Base-by-base conservation (phyloP, 1,284 basidiomycete species). In the Wolfiporia cocos region DNA sequence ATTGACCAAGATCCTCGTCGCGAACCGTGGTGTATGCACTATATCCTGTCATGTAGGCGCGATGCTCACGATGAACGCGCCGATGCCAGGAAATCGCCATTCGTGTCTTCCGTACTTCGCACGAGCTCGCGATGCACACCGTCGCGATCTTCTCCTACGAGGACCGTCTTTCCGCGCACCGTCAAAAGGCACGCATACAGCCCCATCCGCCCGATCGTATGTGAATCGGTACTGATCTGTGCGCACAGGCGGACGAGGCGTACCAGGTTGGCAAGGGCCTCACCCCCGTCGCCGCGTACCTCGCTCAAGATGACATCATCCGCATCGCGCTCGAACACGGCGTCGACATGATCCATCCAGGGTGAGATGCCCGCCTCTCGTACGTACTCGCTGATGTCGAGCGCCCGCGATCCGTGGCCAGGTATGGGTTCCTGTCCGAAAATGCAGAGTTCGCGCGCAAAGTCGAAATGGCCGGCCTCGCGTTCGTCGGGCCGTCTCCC, bases 291-390 rank as follows among this genome's bases (percentile, higher is more conserved):
- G 93, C 76, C 22, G 96, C 96, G 17, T 99, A 99, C 68, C 86
- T 99, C 49, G 87, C 92, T 14, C 94, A 98, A 63, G 92, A 97
- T 54, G 93, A 97, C 60, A 99, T 99, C 66, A 91, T 99, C 66
- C 74, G 83, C 49, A 87, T 93, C 55, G 93, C 93, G 22, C 74
- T 96, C 39, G 94, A 99, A 66, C 92, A 97, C 68, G 92, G 91
- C 31, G 95, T 99, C 31, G 94, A 99, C 64, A 98, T 99, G 95
- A 99, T 99, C 62, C 96, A 98, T 68, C 94, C 94, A 14, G 92
- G 92, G 88, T 92, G 58, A 59, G 77, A 55, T 29, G 36, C 46
- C 29, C 45, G 42, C 30, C 33, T 37, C 28, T 21, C 20, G 6
- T 28, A 40, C 46, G 41, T 43, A 39, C 39, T 40, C 44, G 32